Evolutionary conservation across 768 basidiomycete genomes (phyloP).

Genomic region (Lentinula raphanica): DNA sequence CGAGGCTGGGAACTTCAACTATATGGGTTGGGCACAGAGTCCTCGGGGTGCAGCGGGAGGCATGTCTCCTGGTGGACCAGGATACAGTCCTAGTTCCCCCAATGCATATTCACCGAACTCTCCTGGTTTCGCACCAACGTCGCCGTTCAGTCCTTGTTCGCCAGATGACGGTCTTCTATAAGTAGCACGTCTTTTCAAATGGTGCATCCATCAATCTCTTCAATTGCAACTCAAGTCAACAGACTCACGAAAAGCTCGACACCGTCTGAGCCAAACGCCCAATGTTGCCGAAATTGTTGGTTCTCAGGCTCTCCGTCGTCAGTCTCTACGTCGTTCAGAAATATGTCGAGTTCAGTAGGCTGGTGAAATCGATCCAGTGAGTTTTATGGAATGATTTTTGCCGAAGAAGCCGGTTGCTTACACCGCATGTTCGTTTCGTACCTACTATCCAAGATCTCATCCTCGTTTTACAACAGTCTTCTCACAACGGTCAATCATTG

Average conservation of each 20-base stretch:
- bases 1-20: conserved; percentile 69
- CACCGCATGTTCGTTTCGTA: not conserved
- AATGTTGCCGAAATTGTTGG: not conserved
- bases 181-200: no score
- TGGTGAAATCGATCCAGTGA: not conserved
- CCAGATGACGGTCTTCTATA: no score
- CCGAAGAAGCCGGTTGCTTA: not conserved
- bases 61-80: conserved; percentile 84
- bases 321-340: not conserved
- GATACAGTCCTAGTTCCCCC: conserved; percentile 90
- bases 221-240: no score
- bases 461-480: not conserved
- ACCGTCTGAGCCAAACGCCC: no score
- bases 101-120: conserved; percentile 87
- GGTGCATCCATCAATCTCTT: no score
- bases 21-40: conserved; percentile 77
- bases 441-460: not conserved
- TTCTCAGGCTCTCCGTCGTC: not conserved
- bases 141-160: conserved; percentile 74
- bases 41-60: conserved; percentile 73
- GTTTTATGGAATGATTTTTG: not conserved
- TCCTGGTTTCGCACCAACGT: conserved; percentile 77
- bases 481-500: not conserved
- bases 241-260: no score
- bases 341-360: not conserved